Evolutionary conservation across 768 basidiomycete species (phyloP), one percentile per base, ranked within the genome.

Genomic region (Rubroboletus pulcherrimus): DNA sequence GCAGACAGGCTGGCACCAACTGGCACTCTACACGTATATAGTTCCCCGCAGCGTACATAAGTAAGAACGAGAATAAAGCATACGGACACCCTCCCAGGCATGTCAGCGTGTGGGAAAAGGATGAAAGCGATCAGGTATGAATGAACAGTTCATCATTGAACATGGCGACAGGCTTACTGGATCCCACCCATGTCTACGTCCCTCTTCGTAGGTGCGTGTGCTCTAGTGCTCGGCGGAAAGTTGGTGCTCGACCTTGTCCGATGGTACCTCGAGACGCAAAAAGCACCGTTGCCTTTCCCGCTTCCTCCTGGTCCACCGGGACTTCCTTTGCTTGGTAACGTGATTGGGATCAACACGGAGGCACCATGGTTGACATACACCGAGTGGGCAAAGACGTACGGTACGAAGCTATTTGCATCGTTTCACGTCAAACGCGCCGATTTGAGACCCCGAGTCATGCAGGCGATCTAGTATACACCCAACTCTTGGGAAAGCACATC

Each of bases 391-490:
- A 63, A 70, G 50, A 60, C 62, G 46, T 72, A 75, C 40, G 71
- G 76, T 57, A 50, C 19, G 44, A 21, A 48, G 26, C 24, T 50
- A 2, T 26, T 17, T 21, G 45, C 4, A 10, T 46, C 43, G 21
- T 42, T 6, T 42, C 26, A 7, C 24, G 8, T 31, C n/a, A 49
- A 46, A 41, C 26, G 19, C n/a, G 40, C 9, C 5, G 19, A 35
- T n/a, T 33, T 17, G n/a, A n/a, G 26, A 30, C 40, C 12, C 30
- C 30, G 11, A 37, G 17, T 19, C 24, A 8, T 12, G 17, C 39
- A 78, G 74, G 78, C 0, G 67, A 76, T 8, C 62, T 85, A 4
- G 73, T 84, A 10, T 76, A 78, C 21, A 77, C 80, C 45, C 73
- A 69, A 31, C 66, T 78, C 7, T 75, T 78, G 58, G 81, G 78